Percentiles rank a stretch among this genome's conserved stretches.
phyloP scores from a whole-genome alignment of 2,329 filamentous ascomycete species.

The Fusarium sp. region DNA sequence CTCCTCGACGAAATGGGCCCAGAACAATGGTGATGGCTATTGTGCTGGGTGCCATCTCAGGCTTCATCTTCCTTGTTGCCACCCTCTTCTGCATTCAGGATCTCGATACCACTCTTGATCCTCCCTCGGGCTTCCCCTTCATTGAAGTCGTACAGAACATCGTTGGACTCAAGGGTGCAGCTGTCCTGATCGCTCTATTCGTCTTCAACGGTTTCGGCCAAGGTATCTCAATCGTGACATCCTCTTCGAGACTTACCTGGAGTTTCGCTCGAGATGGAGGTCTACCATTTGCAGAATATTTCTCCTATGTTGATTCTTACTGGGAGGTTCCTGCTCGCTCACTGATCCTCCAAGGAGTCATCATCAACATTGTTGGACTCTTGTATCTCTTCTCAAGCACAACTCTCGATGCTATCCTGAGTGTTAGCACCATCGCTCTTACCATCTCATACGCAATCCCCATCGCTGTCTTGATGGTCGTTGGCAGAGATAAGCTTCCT shows the following conservation, averaged over 20 bases:
- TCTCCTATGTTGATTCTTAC: constrained; percentile 55
- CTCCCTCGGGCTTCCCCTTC: constrained; percentile 57
- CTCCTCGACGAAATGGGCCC: constrained; percentile 61
- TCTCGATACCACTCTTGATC: constrained; percentile 54
- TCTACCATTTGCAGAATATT: constrained; percentile 56
- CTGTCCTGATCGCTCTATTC: constrained; percentile 61
- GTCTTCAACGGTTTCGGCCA: constrained; percentile 67
- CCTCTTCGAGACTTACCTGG: constrained; percentile 63
- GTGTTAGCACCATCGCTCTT: constrained; percentile 66
- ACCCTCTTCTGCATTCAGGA: constrained; percentile 63
- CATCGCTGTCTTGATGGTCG: constrained; percentile 58
- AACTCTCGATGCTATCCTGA: constrained; percentile 63
- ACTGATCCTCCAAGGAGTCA: constrained; percentile 61
- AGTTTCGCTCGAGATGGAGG: constrained; percentile 65
- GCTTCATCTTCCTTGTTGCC: constrained; percentile 62
- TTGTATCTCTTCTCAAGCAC: constrained; percentile 66
- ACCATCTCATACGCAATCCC: constrained; percentile 63
- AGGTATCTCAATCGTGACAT: constrained; percentile 62
- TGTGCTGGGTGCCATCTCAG: constrained; percentile 57
- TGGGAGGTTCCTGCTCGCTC: constrained; percentile 66
- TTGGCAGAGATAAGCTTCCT: constrained; percentile 63
- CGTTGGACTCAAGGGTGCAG: constrained; percentile 52
- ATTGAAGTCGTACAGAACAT: constrained; percentile 58
- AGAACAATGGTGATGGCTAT: constrained; percentile 64
- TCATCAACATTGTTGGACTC: constrained; percentile 58